Percentiles rank a stretch among this genome's conserved stretches.
phyloP scores from a whole-genome alignment of 257 asterid genomes.

The Cruciata laevipes region DNA sequence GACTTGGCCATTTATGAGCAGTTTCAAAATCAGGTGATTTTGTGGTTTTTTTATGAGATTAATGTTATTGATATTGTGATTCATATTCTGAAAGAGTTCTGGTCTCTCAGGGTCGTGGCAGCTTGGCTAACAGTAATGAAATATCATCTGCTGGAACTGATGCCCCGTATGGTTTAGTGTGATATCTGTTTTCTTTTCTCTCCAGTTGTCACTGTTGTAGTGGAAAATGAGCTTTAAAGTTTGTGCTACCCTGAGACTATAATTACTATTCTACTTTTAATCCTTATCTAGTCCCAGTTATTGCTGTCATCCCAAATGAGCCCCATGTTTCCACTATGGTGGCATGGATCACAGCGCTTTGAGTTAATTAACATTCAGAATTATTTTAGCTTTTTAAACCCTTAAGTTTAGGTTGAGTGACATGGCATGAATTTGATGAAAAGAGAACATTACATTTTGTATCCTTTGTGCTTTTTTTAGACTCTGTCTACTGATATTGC shows the following conservation, averaged over 20 bases:
- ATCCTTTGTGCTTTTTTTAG: neutral
- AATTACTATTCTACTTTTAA: neutral
- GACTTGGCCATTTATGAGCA: conserved; percentile 86
- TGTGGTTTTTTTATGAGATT: neutral
- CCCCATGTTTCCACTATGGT: neutral
- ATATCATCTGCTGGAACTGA: conserved; percentile 37
- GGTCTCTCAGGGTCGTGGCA: conserved; percentile 44
- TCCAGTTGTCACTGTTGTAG: neutral
- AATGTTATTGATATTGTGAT: neutral
- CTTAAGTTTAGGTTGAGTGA: no score
- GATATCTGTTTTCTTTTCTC: conserved; percentile 6
- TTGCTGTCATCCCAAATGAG: neutral
- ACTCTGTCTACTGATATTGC: neutral
- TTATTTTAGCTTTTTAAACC: no score
- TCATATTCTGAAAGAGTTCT: conserved; percentile 19
- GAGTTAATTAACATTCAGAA: neutral
- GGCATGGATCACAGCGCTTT: neutral
- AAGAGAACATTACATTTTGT: neutral
- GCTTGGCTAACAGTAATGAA: conserved; percentile 41
- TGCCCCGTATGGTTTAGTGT: conserved; percentile 52
- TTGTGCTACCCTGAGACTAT: neutral
- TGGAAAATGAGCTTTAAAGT: neutral
- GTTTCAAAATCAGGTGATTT: conserved; percentile 54
- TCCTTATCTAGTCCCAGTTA: neutral
- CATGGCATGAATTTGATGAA: neutral